These are phyloP conservation scores for Arabidopsis lyrata DNA, from an alignment of 441 rosid genomes.

Conservation along the genomic window DNA sequence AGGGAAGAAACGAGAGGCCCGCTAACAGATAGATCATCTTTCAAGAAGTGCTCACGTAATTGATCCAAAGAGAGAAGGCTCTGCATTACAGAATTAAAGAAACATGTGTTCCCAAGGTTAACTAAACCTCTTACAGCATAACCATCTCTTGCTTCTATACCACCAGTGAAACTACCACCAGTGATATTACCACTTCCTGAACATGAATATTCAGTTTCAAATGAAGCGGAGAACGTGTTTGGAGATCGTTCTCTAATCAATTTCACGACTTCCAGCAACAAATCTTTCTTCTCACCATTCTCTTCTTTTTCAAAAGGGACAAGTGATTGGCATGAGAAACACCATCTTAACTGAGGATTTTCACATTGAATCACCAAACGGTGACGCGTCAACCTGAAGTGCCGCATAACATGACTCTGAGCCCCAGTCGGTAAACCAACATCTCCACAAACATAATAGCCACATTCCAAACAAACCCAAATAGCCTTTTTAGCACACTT, in stretches of 20 bases:
- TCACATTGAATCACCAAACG: constrained; percentile 77
- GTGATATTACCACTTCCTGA: constrained; percentile 63
- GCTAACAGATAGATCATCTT: constrained; percentile 48
- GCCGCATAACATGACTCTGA: constrained; percentile 75
- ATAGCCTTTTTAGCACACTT: constrained; percentile 64
- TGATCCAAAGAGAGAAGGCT: constrained; percentile 75
- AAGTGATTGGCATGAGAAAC: constrained; percentile 66
- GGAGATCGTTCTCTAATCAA: constrained; percentile 57
- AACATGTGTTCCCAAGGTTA: constrained; percentile 95
- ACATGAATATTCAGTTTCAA: constrained; percentile 60
- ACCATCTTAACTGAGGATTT: constrained; percentile 83
- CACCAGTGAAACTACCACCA: constrained; percentile 47
- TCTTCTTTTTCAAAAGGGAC: constrained; percentile 75
- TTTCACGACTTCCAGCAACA: constrained; percentile 58
- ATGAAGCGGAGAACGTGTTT: constrained; percentile 38
- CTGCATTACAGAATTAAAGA: constrained; percentile 91
- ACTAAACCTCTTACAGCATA: constrained; percentile 73
- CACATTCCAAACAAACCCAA: constrained; percentile 95
- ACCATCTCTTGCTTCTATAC: constrained; percentile 53
- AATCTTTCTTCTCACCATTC: constrained; percentile 61
- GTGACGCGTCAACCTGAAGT: constrained; percentile 67
- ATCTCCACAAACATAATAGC: constrained; percentile 83
- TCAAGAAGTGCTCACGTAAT: constrained; percentile 62
- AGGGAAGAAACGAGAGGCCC: constrained; percentile 69
- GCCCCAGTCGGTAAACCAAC: constrained; percentile 77